Percentiles rank a stretch among this genome's conserved stretches.
phyloP scores from a whole-genome alignment of 768 basidiomycete genomes.

The Boletus insuetus region DNA sequence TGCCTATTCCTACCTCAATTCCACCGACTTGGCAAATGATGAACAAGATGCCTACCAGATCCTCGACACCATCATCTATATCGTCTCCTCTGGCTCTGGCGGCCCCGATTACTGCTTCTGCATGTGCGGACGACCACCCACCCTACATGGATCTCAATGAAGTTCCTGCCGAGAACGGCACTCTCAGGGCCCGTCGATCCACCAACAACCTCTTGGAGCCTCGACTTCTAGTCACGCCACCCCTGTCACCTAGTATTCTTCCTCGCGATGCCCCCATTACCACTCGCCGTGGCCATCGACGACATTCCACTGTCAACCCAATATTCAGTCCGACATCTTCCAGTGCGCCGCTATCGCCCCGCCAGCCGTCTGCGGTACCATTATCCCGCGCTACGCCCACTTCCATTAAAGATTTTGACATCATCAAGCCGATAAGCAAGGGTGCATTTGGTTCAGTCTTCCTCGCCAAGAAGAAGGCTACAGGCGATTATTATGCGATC shows the following conservation, averaged over 20 bases:
- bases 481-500: constrained; percentile 98
- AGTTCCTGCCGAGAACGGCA: constrained; percentile 32
- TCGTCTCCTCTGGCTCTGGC: constrained; percentile 86
- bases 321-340: constrained; percentile 53
- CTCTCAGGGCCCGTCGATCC: constrained; percentile 65
- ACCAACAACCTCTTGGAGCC: constrained; percentile 63
- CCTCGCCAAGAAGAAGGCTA: constrained; percentile 95
- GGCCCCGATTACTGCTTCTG: constrained; percentile 75
- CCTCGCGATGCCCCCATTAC: constrained; percentile 50
- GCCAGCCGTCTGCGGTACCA: constrained; percentile 76
- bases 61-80: constrained; percentile 85
- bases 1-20: constrained; percentile 45
- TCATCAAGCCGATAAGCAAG: constrained; percentile 99
- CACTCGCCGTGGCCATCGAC: constrained; percentile 58
- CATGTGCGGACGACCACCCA: constrained; percentile 55
- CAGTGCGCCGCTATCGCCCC: constrained; percentile 74
- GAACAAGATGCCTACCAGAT: constrained; percentile 62
- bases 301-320: constrained; percentile 70
- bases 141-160: constrained; percentile 71
- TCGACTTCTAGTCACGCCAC: constrained; percentile 68
- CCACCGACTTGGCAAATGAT: constrained; percentile 40
- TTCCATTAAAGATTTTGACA: constrained; percentile 98
- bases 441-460: constrained; percentile 99
- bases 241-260: constrained; percentile 56
- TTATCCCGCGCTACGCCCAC: constrained; percentile 77